Percentiles rank a stretch among this genome's conserved stretches.
Conservation (phyloP, 352 stramenopile genomes). For the Phytophthora sp. region DNA sequence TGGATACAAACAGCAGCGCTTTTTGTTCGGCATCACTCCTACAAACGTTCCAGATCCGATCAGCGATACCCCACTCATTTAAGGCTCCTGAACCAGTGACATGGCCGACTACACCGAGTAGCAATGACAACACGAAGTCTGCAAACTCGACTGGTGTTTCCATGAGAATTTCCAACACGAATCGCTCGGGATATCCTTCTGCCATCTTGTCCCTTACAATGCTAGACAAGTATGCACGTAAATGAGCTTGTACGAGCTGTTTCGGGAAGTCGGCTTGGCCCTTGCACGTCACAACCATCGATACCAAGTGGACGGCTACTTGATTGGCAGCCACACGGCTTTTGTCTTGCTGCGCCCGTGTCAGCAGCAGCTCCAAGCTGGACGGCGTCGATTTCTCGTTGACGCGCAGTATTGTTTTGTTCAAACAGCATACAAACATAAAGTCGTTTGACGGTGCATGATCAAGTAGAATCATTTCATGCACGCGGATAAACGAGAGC, state of each 20-base stretch:
- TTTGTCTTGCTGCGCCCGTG: constrained; percentile 29
- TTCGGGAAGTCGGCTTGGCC: constrained; percentile 61
- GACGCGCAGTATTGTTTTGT: constrained; percentile 62
- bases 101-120: constrained; percentile 38
- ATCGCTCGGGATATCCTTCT: constrained; percentile 25
- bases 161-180: constrained; percentile 64
- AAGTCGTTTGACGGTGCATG: constrained; percentile 59
- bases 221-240: constrained; percentile 47
- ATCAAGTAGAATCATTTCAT: constrained; percentile 87
- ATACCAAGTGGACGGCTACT: constrained; percentile 64
- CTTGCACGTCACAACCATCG: constrained; percentile 66
- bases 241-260: constrained; percentile 71
- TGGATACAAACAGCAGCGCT: constrained; percentile 33
- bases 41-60: constrained; percentile 43
- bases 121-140: constrained; percentile 48
- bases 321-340: constrained; percentile 26
- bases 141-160: constrained; percentile 60
- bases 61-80: constrained; percentile 28
- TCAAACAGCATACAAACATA: constrained; percentile 72
- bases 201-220: constrained; percentile 5
- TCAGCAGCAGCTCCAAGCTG: constrained; percentile 47
- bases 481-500: constrained; percentile 71
- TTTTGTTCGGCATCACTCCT: constrained; percentile 41
- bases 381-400: constrained; percentile 63
- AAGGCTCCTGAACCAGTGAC: neutral